Conservation (phyloP, 371 early-diverging fungal species). For the Circinella minor region DNA sequence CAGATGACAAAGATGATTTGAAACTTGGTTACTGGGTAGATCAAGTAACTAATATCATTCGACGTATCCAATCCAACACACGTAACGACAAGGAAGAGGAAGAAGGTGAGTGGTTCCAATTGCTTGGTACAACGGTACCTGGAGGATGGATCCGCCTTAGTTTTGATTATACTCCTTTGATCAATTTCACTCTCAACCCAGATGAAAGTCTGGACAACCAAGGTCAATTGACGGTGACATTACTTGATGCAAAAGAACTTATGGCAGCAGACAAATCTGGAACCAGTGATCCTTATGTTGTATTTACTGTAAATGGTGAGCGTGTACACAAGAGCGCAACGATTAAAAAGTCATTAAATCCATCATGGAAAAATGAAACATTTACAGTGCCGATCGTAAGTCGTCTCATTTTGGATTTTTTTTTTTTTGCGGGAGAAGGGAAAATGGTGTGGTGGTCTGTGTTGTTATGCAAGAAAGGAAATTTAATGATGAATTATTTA, state of each 20-base stretch:
- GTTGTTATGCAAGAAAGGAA: background rate
- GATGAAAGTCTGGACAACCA: constrained; percentile 67
- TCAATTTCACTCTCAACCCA: constrained; percentile 54
- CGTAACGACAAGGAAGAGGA: constrained; percentile 17
- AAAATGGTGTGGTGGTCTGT: background rate
- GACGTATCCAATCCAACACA: constrained; percentile 37
- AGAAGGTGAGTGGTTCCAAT: constrained; percentile 41
- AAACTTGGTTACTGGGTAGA: constrained; percentile 47
- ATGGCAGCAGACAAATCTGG: constrained; percentile 60
- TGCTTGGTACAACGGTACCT: constrained; percentile 43
- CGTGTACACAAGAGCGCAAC: constrained; percentile 79
- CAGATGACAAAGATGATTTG: constrained; percentile 37
- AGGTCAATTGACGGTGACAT: constrained; percentile 52
- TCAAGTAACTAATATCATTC: constrained; percentile 33
- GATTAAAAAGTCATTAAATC: constrained; percentile 81
- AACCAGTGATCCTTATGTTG: constrained; percentile 85
- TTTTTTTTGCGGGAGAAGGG: too few relatives aligned
- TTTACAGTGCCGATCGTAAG: constrained; percentile 73
- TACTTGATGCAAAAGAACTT: constrained; percentile 52
- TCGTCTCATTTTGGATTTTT: constrained; percentile 3
- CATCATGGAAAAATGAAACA: constrained; percentile 75
- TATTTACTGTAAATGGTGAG: constrained; percentile 77
- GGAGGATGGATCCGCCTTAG: constrained; percentile 50
- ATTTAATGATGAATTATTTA: background rate
- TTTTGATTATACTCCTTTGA: constrained; percentile 56